Evolutionary conservation across 2,329 filamentous ascomycete species (phyloP).

Genomic region (Colletotrichum trifolii): DNA sequence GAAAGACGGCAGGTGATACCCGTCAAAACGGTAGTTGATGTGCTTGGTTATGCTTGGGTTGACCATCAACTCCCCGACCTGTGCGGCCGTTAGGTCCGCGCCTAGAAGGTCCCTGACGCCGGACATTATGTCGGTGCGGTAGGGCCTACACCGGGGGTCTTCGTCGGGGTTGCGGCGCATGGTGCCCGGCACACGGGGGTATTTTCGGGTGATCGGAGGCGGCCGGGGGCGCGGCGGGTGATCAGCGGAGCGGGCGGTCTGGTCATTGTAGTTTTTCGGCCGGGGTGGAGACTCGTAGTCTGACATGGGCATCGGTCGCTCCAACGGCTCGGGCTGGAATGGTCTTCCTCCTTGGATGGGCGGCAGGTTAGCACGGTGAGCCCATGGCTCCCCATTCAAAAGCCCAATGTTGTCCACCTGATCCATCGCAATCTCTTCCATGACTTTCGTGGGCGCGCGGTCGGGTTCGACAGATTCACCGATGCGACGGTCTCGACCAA

Average conservation of each 20-base stretch:
- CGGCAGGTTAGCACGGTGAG: slow-evolving; percentile 10
- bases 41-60: slow-evolving; percentile 8
- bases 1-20: slow-evolving; percentile 12
- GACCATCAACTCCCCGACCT: slow-evolving; percentile 29
- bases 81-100: slow-evolving; percentile 22
- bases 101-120: slow-evolving; percentile 35
- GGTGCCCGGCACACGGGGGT: slow-evolving; percentile 22
- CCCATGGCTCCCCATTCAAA: slow-evolving; percentile 21
- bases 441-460: background rate
- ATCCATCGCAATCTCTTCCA: slow-evolving; percentile 10
- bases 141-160: background rate
- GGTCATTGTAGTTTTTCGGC: slow-evolving; percentile 7
- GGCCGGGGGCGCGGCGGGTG: slow-evolving; percentile 24
- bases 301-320: slow-evolving; percentile 1
- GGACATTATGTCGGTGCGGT: slow-evolving; percentile 33
- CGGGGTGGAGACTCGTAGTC: slow-evolving; percentile 16
- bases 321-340: background rate
- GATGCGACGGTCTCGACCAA: slow-evolving; percentile 41
- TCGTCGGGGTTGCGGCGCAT: slow-evolving; percentile 19
- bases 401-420: slow-evolving; percentile 10
- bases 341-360: background rate
- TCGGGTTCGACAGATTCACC: slow-evolving; percentile 37
- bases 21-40: slow-evolving; percentile 31
- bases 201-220: slow-evolving; percentile 21
- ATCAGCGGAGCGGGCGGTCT: background rate